Evolutionary conservation across 2,329 filamentous ascomycete genomes (phyloP).

Genomic region (Domatiomyces catenatus): DNA sequence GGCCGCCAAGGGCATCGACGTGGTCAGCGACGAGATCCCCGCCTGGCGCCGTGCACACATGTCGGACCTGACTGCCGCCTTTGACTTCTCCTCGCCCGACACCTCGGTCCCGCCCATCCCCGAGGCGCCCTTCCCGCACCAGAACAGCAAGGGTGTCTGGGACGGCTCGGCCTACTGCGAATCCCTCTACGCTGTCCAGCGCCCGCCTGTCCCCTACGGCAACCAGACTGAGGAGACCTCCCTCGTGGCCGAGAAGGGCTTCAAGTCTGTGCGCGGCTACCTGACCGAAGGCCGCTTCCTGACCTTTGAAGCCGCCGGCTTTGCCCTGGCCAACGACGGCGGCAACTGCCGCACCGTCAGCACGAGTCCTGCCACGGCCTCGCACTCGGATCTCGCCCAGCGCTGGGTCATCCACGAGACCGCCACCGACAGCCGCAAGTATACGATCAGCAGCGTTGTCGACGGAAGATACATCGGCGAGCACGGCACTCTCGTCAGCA

Average conservation of each 20-base stretch:
- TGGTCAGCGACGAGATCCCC: constrained; percentile 30
- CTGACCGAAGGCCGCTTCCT: constrained; percentile 42
- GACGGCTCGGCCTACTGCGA: constrained; percentile 33
- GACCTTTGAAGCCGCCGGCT: constrained; percentile 34
- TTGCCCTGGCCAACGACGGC: constrained; percentile 27
- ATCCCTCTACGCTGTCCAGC: constrained; percentile 22
- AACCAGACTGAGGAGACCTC: constrained; percentile 25
- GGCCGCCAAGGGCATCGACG: constrained; percentile 28
- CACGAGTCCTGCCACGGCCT: constrained; percentile 17
- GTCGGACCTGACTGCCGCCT: constrained; percentile 34
- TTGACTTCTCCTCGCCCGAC: constrained; percentile 34
- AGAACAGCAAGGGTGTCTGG: constrained; percentile 28
- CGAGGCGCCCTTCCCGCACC: constrained; percentile 29
- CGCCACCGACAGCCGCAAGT: constrained; percentile 22
- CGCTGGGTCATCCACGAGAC: constrained; percentile 37
- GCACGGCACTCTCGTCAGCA: constrained; percentile 14
- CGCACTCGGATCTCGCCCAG: constrained; percentile 30
- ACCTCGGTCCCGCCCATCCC: constrained; percentile 35
- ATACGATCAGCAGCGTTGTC: constrained; percentile 28
- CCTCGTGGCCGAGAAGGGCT: constrained; percentile 36
- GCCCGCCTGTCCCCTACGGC: constrained; percentile 36
- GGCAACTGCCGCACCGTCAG: constrained; percentile 11
- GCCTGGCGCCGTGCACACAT: constrained; percentile 34
- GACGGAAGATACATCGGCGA: constrained; percentile 27
- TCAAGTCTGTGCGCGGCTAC: constrained; percentile 37